Percentiles rank a stretch among this genome's conserved stretches.
Conservation (phyloP, 345 rosid genomes). For the Salix brachista region DNA sequence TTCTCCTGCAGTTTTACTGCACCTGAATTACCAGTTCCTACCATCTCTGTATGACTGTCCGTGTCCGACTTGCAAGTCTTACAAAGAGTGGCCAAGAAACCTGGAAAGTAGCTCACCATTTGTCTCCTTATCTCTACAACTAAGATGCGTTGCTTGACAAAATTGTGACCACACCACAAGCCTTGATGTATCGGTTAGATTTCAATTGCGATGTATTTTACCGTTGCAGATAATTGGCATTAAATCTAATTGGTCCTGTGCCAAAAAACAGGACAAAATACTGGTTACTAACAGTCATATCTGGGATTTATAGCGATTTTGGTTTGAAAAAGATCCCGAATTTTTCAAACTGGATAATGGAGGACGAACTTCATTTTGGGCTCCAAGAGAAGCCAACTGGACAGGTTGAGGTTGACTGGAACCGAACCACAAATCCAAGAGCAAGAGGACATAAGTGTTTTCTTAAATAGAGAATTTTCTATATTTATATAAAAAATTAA, state of each 20-base stretch:
- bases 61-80: not conserved
- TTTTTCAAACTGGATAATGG: not conserved
- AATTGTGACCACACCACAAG: not conserved
- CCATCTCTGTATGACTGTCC: not conserved
- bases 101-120: not conserved
- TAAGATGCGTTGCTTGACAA: not conserved
- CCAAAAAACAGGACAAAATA: not conserved
- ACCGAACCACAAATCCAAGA: not conserved
- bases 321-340: not conserved
- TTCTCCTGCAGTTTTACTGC: not conserved
- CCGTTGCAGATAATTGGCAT: not conserved
- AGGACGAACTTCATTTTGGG: not conserved
- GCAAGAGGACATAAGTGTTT: not conserved
- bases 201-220: not conserved
- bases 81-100: not conserved
- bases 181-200: not conserved
- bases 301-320: not conserved
- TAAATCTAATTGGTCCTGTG: not conserved
- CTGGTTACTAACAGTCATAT: not conserved
- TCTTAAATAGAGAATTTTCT: not conserved
- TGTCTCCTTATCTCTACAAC: not conserved
- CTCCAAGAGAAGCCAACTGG: not conserved
- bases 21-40: not conserved
- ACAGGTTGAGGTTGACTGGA: not conserved
- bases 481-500: not conserved